Evolutionary conservation across 2,329 filamentous ascomycete genomes (phyloP).

Genomic region (Leptographium radiaticola): DNA sequence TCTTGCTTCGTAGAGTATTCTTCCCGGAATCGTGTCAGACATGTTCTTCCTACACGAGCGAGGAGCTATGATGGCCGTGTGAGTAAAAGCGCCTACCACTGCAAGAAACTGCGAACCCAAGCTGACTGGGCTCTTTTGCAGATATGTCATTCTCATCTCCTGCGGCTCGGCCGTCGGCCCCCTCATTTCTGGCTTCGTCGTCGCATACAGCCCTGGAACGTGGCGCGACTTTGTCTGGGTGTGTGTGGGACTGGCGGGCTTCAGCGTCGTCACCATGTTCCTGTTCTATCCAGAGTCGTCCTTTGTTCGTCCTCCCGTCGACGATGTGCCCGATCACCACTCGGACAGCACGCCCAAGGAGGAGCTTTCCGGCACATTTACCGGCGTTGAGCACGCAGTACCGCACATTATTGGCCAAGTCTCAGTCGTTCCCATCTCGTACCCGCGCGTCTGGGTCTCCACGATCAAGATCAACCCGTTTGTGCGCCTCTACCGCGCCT

Average conservation of each 20-base stretch:
- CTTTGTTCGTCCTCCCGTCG: not conserved
- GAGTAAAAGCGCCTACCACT: not conserved
- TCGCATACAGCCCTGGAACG: constrained; percentile 1
- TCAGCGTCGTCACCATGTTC: constrained; percentile 1
- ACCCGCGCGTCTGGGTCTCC: not conserved
- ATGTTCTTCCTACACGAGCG: constrained; percentile 9
- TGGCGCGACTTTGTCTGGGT: constrained; percentile 7
- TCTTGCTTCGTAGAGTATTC: constrained; percentile 2
- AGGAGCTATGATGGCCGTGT: constrained; percentile 7
- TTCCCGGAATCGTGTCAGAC: constrained; percentile 7
- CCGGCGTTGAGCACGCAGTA: not conserved
- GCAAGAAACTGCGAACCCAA: too few species aligned
- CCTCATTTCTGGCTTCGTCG: constrained; percentile 4
- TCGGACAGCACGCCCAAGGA: not conserved
- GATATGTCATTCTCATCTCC: constrained; percentile 7
- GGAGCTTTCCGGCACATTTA: not conserved
- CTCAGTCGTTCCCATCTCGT: not conserved
- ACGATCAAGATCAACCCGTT: not conserved
- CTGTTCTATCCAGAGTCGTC: not conserved
- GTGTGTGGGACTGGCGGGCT: constrained; percentile 1
- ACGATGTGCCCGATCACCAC: not conserved
- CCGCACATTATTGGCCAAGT: not conserved
- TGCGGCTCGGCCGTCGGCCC: constrained; percentile 6
- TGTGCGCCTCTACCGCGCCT: not conserved
- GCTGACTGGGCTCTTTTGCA: not conserved